Evolutionary conservation across 2,329 filamentous ascomycete species (phyloP), one percentile per base, ranked within the genome.

Genomic region (Ascomycota sp.): DNA sequence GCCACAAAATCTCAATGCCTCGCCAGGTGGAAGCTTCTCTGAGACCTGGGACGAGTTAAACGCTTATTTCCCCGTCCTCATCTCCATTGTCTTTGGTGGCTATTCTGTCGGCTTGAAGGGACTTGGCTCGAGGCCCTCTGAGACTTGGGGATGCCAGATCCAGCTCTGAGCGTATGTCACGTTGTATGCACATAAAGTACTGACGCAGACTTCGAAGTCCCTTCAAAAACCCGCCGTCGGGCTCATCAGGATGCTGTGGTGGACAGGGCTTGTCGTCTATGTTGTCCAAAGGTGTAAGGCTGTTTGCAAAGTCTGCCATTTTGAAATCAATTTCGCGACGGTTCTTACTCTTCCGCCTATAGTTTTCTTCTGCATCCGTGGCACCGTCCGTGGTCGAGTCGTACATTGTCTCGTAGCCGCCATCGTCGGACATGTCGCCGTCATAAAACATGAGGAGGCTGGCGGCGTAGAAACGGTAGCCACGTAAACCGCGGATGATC

Each of bases 301-400:
- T 94, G 49, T 98, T 98, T 38, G 89, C 89, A 56, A 98, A 98
- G 52, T 98, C 89, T 33, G 93, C 86, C 50, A 98, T 91, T 53
- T 94, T 94, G 55, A 98, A 74, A 50, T 93, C 80, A 45, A 92
- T 85, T 39, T 74, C 65, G 28, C 60, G 57, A 35, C 58, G 59
- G 36, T 59, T 67, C 44, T 47, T 63, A 43, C 52, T 57, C 40
- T 37, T 57, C 47, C 38, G 56, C 44, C 48, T 64, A 30, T 48
- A 43, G n/a, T 45, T 43, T 31, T 71, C 66, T 40, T 72, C 67
- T 2, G 61, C 62, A 38, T 71, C 67, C 0, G 67, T 71, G 4
- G 60, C 59, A 20, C 59, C 58, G 39, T 72, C 67, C 0, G 67
- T 71, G 3, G 64, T 64, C 3, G 65, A 71, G 33, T 70, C 65